Conservation (phyloP, 1,284 basidiomycete species). For the Stereum hirsutum region DNA sequence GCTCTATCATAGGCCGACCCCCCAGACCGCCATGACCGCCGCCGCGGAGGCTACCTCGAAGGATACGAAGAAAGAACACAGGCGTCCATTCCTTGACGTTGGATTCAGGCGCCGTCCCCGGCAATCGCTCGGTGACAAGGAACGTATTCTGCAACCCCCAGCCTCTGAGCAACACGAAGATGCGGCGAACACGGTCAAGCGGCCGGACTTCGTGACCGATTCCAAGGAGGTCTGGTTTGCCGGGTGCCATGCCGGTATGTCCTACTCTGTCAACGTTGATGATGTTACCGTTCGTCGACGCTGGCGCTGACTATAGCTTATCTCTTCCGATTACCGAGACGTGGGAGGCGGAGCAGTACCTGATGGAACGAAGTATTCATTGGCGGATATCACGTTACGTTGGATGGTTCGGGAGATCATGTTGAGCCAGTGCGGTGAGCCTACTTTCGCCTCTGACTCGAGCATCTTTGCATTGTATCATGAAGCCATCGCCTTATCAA, state of each 20-base stretch:
- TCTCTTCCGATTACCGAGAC: conserved; percentile 28
- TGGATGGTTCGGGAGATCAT: conserved; percentile 27
- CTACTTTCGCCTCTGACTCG: too few species aligned
- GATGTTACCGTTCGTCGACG: too few species aligned
- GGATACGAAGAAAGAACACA: too few species aligned
- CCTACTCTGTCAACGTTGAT: too few species aligned
- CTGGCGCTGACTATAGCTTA: too few species aligned
- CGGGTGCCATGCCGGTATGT: conserved; percentile 49
- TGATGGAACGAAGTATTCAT: conserved; percentile 11
- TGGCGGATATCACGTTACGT: conserved; percentile 22
- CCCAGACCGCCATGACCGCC: conserved; percentile 10
- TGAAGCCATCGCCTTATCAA: too few species aligned
- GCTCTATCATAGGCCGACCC: conserved; percentile 32
- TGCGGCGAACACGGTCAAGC: background rate
- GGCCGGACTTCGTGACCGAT: conserved; percentile 23
- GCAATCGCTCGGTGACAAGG: too few species aligned
- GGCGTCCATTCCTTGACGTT: too few species aligned
- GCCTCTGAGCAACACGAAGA: background rate
- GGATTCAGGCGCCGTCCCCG: too few species aligned
- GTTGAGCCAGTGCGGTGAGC: conserved; percentile 14
- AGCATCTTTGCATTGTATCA: too few species aligned
- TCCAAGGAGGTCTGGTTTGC: conserved; percentile 59
- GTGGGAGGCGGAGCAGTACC: conserved; percentile 42
- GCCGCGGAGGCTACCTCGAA: too few species aligned
- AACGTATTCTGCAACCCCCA: too few species aligned